A percentile compares a stretch with the other conserved stretches of the same genome.
These are phyloP conservation scores for Aureobasidium sp. DNA, from an alignment of 2,329 filamentous ascomycete genomes.

Conservation along the genomic window DNA sequence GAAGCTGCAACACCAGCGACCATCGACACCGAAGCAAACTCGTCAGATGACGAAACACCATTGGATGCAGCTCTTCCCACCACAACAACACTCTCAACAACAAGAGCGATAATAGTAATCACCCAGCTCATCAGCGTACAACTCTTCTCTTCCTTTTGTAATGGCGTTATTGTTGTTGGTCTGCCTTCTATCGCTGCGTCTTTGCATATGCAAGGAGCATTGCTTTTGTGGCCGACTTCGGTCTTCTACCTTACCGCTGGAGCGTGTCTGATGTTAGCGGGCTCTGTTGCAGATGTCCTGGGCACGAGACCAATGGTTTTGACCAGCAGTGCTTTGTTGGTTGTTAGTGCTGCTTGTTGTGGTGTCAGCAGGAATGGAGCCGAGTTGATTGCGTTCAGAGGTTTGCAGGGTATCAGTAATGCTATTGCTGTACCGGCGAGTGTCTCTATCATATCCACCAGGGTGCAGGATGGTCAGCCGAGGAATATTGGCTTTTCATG, in stretches of 20 bases:
- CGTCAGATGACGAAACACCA: background rate
- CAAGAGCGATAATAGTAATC: conserved; percentile 19
- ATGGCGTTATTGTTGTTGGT: conserved; percentile 21
- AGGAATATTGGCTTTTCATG: conserved; percentile 48
- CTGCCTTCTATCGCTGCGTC: conserved; percentile 19
- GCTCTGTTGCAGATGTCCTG: conserved; percentile 45
- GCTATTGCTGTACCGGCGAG: conserved; percentile 24
- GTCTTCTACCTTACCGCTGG: conserved; percentile 40
- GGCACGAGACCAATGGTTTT: conserved; percentile 43
- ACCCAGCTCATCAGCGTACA: conserved; percentile 20
- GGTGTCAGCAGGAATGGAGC: conserved; percentile 32
- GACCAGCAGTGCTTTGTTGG: conserved; percentile 38
- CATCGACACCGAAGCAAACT: background rate
- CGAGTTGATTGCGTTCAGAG: conserved; percentile 18
- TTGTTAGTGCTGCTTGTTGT: conserved; percentile 31
- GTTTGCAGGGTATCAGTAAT: conserved; percentile 14
- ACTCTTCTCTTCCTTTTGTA: conserved; percentile 21
- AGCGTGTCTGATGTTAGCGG: conserved; percentile 44
- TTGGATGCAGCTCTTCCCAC: background rate
- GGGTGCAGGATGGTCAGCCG: conserved; percentile 40
- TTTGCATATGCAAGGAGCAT: background rate
- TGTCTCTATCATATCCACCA: conserved; percentile 44
- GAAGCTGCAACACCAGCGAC: background rate
- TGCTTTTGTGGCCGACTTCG: conserved; percentile 24
- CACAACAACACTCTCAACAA: conserved; percentile 9